These are phyloP conservation scores for Pseudogymnoascus sp. DNA, from an alignment of 2,329 filamentous ascomycete species.

Conservation along the genomic window DNA sequence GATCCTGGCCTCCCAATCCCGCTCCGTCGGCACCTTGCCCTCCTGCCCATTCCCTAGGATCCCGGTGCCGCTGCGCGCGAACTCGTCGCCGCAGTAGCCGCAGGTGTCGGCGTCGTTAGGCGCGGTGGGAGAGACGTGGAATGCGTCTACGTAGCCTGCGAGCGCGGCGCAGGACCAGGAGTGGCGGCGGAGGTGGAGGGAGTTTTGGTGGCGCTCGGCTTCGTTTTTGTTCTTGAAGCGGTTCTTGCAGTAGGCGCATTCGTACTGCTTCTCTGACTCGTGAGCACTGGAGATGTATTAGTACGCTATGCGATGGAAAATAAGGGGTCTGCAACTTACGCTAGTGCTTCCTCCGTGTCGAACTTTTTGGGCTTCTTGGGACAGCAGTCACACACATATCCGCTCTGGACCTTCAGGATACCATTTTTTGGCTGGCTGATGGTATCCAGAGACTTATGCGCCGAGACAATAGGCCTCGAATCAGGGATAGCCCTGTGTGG, in stretches of 20 bases:
- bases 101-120: constrained; percentile 69
- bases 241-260: constrained; percentile 84
- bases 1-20: constrained; percentile 80
- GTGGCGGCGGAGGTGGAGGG: constrained; percentile 80
- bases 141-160: constrained; percentile 67
- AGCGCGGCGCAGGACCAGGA: constrained; percentile 96
- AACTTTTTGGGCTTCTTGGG: constrained; percentile 97
- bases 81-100: constrained; percentile 93
- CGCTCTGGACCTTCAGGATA: constrained; percentile 44
- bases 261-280: constrained; percentile 93
- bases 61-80: constrained; percentile 41
- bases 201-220: constrained; percentile 92
- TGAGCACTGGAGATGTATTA: constrained; percentile 53
- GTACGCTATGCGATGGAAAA: constrained; percentile 13
- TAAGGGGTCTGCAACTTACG: constrained; percentile 45
- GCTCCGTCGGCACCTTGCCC: constrained; percentile 52
- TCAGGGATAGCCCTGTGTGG: constrained; percentile 31
- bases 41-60: constrained; percentile 27
- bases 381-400: constrained; percentile 83
- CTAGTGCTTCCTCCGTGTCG: constrained; percentile 71
- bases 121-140: constrained; percentile 67
- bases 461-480: constrained; percentile 28
- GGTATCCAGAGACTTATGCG: constrained; percentile 39
- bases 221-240: constrained; percentile 99
- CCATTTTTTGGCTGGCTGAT: constrained; percentile 33